Evolutionary conservation across 140 eudicot species (phyloP), one percentile per base, ranked within the genome.

Genomic region (Erigeron philadelphicus): DNA sequence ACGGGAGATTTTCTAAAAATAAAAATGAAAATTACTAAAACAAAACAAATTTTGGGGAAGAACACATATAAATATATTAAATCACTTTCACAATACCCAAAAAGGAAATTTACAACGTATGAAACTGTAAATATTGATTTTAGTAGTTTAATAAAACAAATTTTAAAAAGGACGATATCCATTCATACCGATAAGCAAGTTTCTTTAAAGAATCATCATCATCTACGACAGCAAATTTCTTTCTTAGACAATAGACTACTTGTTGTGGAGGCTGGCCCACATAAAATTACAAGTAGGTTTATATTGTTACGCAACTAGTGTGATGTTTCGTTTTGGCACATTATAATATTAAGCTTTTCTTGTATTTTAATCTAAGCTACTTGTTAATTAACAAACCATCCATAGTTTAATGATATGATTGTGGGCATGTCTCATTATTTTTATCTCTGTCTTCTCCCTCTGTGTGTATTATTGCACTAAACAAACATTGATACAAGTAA

Each of bases 401-500:
- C 6, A 49, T 49, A 48, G 6, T 48, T 11, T 13, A 21, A n/a
- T n/a, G 1, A 50, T 23, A 68, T 73, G 62, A 53, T 53, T 69
- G 45, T 72, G 66, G 38, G 47, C 72, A 68, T 72, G 70, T 78
- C 74, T 72, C 73, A 42, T 71, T 65, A 65, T 59, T 69, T 17
- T 21, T 64, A 62, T 38, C 15, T 67, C 38, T 21, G 25, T 0
- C 25, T 21, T 21, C 25, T 21, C 25, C 25, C 25, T 21, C 25
- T 21, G 25, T 21, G 38, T 31, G 38, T 31, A 31, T 31, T 31
- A 31, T 31, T 31, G 38, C 38, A 31, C 38, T 31, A 31, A 31
- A 31, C 38, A 31, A 31, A 31, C 67, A 35, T 16, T 12, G 66
- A 31, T 57, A 3, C 50, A 31, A 63, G 48, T 18, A 13, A 70